Evolutionary conservation across 306 rosid species (phyloP).

Genomic region (Boehmeria nivea): DNA sequence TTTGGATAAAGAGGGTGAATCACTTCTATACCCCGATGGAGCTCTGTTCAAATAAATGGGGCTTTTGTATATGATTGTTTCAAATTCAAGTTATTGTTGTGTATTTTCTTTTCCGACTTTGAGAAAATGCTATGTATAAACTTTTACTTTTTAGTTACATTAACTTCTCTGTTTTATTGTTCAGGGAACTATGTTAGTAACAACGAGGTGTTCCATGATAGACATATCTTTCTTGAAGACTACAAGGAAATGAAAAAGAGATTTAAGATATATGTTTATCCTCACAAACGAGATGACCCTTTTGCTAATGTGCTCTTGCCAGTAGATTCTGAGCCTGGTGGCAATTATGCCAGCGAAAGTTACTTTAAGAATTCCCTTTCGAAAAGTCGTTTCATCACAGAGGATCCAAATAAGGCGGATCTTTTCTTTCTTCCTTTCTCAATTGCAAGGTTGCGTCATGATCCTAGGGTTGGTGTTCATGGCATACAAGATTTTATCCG

Average conservation of each 20-base stretch:
- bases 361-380: constrained; percentile 63
- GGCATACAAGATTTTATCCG: constrained; percentile 60
- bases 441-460: constrained; percentile 66
- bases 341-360: constrained; percentile 89
- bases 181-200: constrained; percentile 40
- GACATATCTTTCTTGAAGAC: constrained; percentile 54
- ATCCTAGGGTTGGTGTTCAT: constrained; percentile 56
- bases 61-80: too few species aligned
- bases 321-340: constrained; percentile 50
- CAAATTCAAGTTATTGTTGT: too few species aligned
- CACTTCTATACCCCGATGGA: too few species aligned
- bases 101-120: too few species aligned
- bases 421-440: constrained; percentile 86
- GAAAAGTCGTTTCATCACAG: constrained; percentile 59
- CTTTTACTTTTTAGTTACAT: too few species aligned
- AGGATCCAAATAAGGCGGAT: constrained; percentile 53
- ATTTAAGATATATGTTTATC: constrained; percentile 84
- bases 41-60: too few species aligned
- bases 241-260: constrained; percentile 69
- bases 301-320: constrained; percentile 70
- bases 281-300: constrained; percentile 54
- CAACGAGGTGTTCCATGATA: constrained; percentile 57
- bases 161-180: constrained; percentile 24
- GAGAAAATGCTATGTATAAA: too few species aligned
- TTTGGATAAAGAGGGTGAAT: too few species aligned